phyloP scores from a whole-genome alignment of 495 filamentous ascomycete genomes.

The Talaromyces adpressus region DNA sequence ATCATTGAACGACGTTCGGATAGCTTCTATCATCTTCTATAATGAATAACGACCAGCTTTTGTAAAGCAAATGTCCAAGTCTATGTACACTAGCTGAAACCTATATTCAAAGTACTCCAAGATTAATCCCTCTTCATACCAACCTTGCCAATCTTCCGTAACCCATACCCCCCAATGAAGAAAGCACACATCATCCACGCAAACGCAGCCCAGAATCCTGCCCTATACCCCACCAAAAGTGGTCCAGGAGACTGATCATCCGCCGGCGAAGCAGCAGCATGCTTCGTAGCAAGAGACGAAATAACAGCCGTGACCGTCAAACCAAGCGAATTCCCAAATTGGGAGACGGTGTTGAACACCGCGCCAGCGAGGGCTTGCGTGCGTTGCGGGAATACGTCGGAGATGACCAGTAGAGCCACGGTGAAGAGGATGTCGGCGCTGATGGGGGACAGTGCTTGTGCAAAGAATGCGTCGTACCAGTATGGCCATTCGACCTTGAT shows the following conservation, averaged over 20 bases:
- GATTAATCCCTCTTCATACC: constrained; percentile 44
- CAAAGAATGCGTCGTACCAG: constrained; percentile 49
- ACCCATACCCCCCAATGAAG: constrained; percentile 35
- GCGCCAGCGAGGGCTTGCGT: constrained; percentile 57
- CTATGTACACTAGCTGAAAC: background rate
- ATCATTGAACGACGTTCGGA: background rate
- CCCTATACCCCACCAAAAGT: constrained; percentile 50
- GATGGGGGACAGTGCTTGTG: constrained; percentile 37
- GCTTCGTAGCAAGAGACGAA: constrained; percentile 41
- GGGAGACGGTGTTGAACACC: constrained; percentile 57
- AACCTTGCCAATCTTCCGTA: constrained; percentile 46
- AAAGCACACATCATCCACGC: constrained; percentile 36
- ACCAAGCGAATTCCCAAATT: constrained; percentile 55
- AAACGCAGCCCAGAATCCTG: constrained; percentile 55
- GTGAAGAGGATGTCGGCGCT: constrained; percentile 50
- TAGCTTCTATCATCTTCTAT: background rate
- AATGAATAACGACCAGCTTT: background rate
- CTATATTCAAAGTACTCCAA: too few relatives aligned
- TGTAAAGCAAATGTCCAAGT: background rate
- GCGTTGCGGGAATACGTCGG: constrained; percentile 46
- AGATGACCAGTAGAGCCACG: constrained; percentile 51
- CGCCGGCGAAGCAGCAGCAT: constrained; percentile 12
- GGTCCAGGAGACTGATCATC: constrained; percentile 28
- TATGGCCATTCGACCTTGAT: constrained; percentile 42
- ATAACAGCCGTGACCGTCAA: constrained; percentile 50